Conservation (phyloP, 2,329 filamentous ascomycete genomes). For the Colletotrichum horii region DNA sequence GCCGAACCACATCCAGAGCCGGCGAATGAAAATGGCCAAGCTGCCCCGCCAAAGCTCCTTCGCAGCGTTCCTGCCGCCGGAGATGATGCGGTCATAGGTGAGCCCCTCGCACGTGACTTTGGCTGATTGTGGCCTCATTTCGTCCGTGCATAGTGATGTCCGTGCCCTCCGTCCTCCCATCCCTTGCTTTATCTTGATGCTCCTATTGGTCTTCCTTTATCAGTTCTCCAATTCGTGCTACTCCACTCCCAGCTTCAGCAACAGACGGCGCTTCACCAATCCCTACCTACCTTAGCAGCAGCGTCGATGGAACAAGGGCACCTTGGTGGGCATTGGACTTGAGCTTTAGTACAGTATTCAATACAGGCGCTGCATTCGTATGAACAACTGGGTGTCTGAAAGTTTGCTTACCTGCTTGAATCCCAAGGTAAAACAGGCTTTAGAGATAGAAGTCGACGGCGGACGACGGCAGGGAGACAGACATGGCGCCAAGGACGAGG, state of each 20-base stretch:
- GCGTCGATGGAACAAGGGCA: background rate
- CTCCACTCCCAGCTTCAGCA: background rate
- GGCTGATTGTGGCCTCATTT: background rate
- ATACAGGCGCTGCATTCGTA: background rate
- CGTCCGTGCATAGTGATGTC: background rate
- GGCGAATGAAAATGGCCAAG: constrained; percentile 15
- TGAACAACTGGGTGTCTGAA: background rate
- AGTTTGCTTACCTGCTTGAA: background rate
- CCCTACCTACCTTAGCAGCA: background rate
- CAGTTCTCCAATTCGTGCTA: background rate
- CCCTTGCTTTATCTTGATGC: background rate
- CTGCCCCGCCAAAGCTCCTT: constrained; percentile 6
- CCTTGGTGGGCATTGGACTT: background rate
- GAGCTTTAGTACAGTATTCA: background rate
- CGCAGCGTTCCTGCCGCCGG: background rate
- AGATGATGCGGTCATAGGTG: background rate
- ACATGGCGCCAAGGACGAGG: background rate
- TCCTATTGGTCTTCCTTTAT: background rate
- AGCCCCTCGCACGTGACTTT: constrained; percentile 4
- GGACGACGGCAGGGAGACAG: background rate
- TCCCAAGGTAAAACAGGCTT: background rate
- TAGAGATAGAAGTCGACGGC: background rate
- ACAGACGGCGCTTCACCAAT: background rate
- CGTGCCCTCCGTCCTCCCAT: background rate
- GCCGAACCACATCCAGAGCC: background rate